A percentile compares a stretch with the other conserved stretches of the same genome.
Conservation (phyloP, 148 eudicot species). For the Rhododendron henanense region DNA sequence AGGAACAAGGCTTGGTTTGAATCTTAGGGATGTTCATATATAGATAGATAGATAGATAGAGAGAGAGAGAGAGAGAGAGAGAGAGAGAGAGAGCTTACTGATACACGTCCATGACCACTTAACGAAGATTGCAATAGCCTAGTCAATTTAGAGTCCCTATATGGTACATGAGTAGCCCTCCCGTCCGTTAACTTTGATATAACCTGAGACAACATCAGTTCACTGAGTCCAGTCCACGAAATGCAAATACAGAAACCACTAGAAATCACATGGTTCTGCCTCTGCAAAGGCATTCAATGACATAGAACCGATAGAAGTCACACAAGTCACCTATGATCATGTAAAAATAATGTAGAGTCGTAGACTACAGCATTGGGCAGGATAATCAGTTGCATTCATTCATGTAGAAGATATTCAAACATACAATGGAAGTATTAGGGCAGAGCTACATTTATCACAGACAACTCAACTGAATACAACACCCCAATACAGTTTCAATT, state of each 20-base stretch:
- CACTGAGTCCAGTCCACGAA: neutral
- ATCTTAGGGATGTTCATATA: neutral
- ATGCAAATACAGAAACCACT: neutral
- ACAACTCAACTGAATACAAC: neutral
- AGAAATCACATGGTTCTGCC: conserved; percentile 3
- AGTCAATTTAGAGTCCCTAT: conserved; percentile 93
- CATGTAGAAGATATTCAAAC: neutral
- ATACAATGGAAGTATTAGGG: neutral
- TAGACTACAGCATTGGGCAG: neutral
- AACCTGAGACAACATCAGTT: conserved; percentile 46
- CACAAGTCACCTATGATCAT: neutral
- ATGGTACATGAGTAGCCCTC: conserved; percentile 83
- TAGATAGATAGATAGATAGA: neutral
- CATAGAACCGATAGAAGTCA: neutral
- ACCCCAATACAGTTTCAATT: neutral
- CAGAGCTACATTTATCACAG: neutral
- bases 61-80: neutral
- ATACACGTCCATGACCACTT: conserved; percentile 97
- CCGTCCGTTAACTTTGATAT: conserved; percentile 95
- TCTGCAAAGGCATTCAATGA: neutral
- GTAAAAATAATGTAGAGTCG: neutral
- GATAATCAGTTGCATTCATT: neutral
- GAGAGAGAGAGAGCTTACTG: conserved; percentile 49
- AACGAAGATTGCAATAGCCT: conserved; percentile 96
- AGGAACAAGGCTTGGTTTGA: neutral